A percentile compares a stretch with the other conserved stretches of the same genome.
Evolutionary conservation across 306 rosid species (phyloP).

Genomic region (Castanospermum australe): DNA sequence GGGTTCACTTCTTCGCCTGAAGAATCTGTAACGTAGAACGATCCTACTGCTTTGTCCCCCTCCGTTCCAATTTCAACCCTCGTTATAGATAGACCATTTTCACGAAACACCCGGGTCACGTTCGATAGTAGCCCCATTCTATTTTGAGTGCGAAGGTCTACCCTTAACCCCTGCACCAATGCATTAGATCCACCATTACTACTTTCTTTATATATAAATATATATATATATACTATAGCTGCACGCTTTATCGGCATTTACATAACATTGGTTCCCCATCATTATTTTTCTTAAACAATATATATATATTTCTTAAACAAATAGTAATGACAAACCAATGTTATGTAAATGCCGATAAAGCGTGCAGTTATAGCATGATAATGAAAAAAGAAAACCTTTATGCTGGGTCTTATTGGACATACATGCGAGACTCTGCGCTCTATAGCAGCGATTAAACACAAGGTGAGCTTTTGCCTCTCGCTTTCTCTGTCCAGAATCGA

Average conservation of each 20-base stretch:
- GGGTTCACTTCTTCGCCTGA: slow-evolving; percentile 56
- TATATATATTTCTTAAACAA: no score
- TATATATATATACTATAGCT: no score
- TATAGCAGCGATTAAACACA: slow-evolving; percentile 73
- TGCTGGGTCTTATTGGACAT: slow-evolving; percentile 21
- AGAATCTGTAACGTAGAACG: slow-evolving; percentile 66
- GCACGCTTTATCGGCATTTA: no score
- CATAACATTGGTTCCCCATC: no score
- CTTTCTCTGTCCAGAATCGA: slow-evolving; percentile 39
- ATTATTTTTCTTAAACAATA: no score
- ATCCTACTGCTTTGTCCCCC: slow-evolving; percentile 62
- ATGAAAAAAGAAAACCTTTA: background rate
- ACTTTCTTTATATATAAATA: background rate
- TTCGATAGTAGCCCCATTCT: slow-evolving; percentile 66
- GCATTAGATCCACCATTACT: background rate
- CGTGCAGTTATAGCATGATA: background rate
- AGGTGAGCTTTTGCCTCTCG: slow-evolving; percentile 55
- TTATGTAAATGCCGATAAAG: background rate
- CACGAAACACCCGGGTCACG: slow-evolving; percentile 64
- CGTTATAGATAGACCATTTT: slow-evolving; percentile 66
- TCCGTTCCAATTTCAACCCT: slow-evolving; percentile 54
- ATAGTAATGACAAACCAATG: background rate
- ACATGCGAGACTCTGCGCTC: slow-evolving; percentile 85
- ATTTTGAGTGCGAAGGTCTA: slow-evolving; percentile 55
- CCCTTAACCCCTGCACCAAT: slow-evolving; percentile 57